Percentiles rank a stretch among this genome's conserved stretches.
phyloP scores from a whole-genome alignment of 306 rosid genomes.

The Senna tora region DNA sequence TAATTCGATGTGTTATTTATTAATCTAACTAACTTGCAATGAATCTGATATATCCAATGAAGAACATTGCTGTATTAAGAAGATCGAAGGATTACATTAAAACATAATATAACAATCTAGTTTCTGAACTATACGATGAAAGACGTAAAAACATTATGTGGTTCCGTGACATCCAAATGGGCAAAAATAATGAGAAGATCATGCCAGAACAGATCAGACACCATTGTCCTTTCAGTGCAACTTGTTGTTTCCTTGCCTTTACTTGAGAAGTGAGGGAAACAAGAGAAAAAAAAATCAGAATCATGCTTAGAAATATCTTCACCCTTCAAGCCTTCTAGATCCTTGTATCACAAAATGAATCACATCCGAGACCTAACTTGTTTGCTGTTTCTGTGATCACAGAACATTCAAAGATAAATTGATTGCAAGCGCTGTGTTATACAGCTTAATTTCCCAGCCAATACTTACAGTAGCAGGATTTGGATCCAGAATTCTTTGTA shows the following conservation, averaged over 20 bases:
- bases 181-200: constrained; percentile 12
- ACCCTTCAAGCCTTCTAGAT: constrained; percentile 20
- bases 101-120: background rate
- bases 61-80: background rate
- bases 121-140: background rate
- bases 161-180: constrained; percentile 21
- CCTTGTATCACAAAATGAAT: constrained; percentile 23
- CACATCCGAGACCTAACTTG: constrained; percentile 30
- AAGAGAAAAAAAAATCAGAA: background rate
- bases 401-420: constrained; percentile 21
- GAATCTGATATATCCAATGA: background rate
- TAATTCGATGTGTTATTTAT: background rate
- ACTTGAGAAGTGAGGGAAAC: constrained; percentile 8
- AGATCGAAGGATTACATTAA: background rate
- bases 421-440: background rate
- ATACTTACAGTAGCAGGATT: constrained; percentile 77
- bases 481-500: constrained; percentile 73
- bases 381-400: constrained; percentile 21
- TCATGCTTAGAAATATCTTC: constrained; percentile 14
- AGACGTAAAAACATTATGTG: background rate
- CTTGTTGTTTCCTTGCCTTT: background rate
- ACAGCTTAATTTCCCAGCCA: constrained; percentile 29
- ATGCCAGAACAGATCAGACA: constrained; percentile 1
- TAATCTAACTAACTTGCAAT: background rate
- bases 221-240: constrained; percentile 4